These are phyloP conservation scores for Penicillium canariense DNA, from an alignment of 495 filamentous ascomycete species.

Conservation along the genomic window DNA sequence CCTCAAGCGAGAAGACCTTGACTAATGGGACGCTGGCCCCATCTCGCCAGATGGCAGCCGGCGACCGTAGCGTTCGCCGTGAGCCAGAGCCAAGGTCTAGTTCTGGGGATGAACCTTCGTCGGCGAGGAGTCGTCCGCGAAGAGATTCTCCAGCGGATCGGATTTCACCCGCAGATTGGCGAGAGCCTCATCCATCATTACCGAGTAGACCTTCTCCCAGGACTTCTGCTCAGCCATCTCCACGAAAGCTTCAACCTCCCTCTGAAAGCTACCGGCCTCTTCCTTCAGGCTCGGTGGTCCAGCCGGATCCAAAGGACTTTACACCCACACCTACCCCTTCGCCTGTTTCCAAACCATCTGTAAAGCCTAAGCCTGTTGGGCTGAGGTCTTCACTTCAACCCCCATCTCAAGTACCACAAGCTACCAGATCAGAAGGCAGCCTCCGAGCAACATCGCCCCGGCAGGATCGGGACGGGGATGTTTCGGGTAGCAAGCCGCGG, in stretches of 20 bases:
- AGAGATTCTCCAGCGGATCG: conserved; percentile 14
- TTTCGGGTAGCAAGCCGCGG: conserved; percentile 19
- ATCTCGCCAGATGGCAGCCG: conserved; percentile 30
- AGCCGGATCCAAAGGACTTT: conserved; percentile 25
- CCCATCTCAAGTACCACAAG: conserved; percentile 13
- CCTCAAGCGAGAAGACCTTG: conserved; percentile 29
- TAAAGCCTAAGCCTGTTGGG: conserved; percentile 38
- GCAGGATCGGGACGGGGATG: conserved; percentile 12
- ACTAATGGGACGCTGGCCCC: conserved; percentile 39
- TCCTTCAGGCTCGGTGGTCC: conserved; percentile 12
- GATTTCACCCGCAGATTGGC: conserved; percentile 32
- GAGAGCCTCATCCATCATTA: conserved; percentile 28
- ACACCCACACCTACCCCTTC: conserved; percentile 16
- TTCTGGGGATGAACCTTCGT: conserved; percentile 30
- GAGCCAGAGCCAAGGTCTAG: conserved; percentile 25
- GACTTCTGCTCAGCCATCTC: conserved; percentile 1
- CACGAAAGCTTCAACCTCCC: conserved; percentile 13
- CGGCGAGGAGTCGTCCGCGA: conserved; percentile 3
- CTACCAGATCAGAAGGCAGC: conserved; percentile 20
- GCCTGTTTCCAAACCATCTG: conserved; percentile 32
- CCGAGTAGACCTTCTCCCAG: conserved; percentile 16
- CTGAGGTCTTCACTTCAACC: conserved; percentile 33
- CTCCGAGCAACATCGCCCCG: conserved; percentile 24
- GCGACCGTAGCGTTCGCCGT: conserved; percentile 24
- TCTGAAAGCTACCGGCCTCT: conserved; percentile 10